These are phyloP conservation scores for Corylus avellana DNA, from an alignment of 306 rosid genomes.

Conservation along the genomic window DNA sequence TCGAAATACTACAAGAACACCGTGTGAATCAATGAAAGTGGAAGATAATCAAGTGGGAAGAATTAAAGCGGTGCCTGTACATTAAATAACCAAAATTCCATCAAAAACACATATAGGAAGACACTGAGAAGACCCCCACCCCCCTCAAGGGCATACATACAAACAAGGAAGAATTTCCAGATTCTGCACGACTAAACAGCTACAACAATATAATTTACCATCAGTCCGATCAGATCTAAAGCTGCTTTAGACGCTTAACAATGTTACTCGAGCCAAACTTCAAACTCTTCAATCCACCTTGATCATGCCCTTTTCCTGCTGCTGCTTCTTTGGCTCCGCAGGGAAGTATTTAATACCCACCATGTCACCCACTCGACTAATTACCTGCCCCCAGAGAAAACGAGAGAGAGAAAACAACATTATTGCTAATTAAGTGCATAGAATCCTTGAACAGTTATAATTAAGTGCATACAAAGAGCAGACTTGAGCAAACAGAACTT, in stretches of 20 bases:
- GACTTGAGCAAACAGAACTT: not conserved
- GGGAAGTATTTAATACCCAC: slow-evolving; percentile 91
- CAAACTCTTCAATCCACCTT: slow-evolving; percentile 27
- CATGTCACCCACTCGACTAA: slow-evolving; percentile 75
- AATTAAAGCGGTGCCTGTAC: not conserved
- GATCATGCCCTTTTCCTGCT: slow-evolving; percentile 20
- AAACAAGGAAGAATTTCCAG: not conserved
- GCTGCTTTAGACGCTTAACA: not conserved
- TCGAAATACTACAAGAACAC: not conserved
- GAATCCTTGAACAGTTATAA: not conserved
- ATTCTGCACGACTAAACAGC: not conserved
- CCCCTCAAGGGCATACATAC: not conserved
- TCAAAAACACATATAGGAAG: not conserved
- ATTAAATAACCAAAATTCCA: not conserved
- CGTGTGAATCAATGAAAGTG: not conserved
- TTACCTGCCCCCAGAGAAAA: slow-evolving; percentile 46
- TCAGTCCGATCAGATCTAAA: not conserved
- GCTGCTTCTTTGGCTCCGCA: slow-evolving; percentile 64
- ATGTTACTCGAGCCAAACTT: not conserved
- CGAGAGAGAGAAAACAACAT: not conserved
- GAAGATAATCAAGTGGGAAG: not conserved
- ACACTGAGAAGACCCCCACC: slow-evolving; percentile 2
- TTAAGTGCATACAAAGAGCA: not conserved
- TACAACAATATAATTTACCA: not conserved
- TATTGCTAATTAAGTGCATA: not conserved